Conservation (phyloP, 2,329 filamentous ascomycete genomes). For the Daldinia sp. region DNA sequence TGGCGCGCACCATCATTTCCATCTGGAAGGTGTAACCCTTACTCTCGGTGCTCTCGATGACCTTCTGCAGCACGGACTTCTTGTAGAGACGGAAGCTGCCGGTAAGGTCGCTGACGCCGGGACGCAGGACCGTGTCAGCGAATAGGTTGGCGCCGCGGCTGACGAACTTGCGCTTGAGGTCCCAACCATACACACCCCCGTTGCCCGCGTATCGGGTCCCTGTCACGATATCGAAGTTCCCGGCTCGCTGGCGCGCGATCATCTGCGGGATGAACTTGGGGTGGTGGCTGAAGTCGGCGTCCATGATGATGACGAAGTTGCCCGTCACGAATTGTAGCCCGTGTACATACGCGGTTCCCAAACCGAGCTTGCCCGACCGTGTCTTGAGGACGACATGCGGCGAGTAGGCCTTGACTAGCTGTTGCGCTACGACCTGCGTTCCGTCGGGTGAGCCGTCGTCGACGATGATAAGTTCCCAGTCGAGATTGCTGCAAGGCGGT, state of each 20-base stretch:
- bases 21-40: slow-evolving; percentile 99
- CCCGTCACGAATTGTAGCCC: slow-evolving; percentile 89
- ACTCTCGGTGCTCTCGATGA: slow-evolving; percentile 89
- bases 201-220: slow-evolving; percentile 92
- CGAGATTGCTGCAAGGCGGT: slow-evolving; percentile 72
- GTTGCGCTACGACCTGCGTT: slow-evolving; percentile 87
- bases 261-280: slow-evolving; percentile 98
- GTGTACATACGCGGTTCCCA: slow-evolving; percentile 95
- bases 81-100: slow-evolving; percentile 96
- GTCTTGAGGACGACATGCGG: slow-evolving; percentile 84
- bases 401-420: slow-evolving; percentile 86
- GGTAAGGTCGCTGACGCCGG: slow-evolving; percentile 94
- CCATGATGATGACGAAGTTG: slow-evolving; percentile 99
- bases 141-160: slow-evolving; percentile 92
- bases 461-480: slow-evolving; percentile 98
- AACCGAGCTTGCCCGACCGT: slow-evolving; percentile 93
- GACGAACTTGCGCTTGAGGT: slow-evolving; percentile 87
- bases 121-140: slow-evolving; percentile 90
- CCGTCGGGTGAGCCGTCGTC: slow-evolving; percentile 98
- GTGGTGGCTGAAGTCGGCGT: slow-evolving; percentile 98
- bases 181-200: slow-evolving; percentile 95
- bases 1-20: slow-evolving; percentile 98
- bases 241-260: slow-evolving; percentile 79
- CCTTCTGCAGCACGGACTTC: slow-evolving; percentile 85
- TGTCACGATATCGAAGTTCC: slow-evolving; percentile 94